Base-by-base conservation (phyloP, 176 grass and related monocot genomes). In the Puya raimondii region DNA sequence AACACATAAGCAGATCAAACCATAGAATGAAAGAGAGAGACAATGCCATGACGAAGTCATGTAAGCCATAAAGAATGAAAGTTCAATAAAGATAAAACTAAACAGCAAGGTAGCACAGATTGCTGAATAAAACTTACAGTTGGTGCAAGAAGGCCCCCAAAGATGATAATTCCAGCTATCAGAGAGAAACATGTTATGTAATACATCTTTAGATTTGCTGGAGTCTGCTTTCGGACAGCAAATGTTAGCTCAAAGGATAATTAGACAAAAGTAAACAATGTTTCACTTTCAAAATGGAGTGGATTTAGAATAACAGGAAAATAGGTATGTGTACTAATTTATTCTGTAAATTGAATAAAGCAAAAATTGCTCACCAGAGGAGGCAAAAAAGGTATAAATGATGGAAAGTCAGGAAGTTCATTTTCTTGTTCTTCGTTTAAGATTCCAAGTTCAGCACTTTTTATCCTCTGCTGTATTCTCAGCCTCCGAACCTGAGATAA, bases 391-490 rank as follows among this genome's bases (percentile, higher is more conserved):
- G 89, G 94, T 48, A 99, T 99, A 70, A 93, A 99, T 49, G 94
- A 99, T 64, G 94, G 94, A 77, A 99, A 99, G 85, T 99, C 94
- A 73, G 94, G 94, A 70, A 99, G 82, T 82, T 93, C 94, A 54
- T 78, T 70, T 73, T 93, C 87, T 64, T 78, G 80, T 59, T 82
- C 87, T 53, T 99, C 94, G 64, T 71, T 82, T 74, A 80, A 85
- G 54, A 91, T 91, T 76, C 94, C 94, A 70, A 93, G 94, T 74
- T 99, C 89, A 50, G 76, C 87, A 88, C 86, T 99, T 80, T 80
- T 99, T 82, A 99, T 93, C 82, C 94, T 93, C 76, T 99, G 94
- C 17, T 99, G 94, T 93, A 99, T 99, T 80, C 94, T 88, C 78
- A 99, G 70, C 47, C 94, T 88, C 23, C 94, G 89, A 83, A 99